Evolutionary conservation across 2,329 filamentous ascomycete species (phyloP).

Genomic region (Trichophyton simii): DNA sequence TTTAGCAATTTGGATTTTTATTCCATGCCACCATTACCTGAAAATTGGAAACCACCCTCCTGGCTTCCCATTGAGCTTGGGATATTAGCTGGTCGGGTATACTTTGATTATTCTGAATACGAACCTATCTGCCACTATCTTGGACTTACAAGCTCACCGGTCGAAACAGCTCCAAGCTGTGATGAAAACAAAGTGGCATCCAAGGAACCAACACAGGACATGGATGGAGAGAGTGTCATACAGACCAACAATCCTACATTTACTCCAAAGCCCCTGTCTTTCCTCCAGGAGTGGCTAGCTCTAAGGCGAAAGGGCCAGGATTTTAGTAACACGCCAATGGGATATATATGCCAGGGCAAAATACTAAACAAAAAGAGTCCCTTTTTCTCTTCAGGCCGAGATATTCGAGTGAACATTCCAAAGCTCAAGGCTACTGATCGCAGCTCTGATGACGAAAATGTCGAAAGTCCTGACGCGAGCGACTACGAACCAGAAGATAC

Average conservation of each 20-base stretch:
- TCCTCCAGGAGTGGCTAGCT: constrained; percentile 26
- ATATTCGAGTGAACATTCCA: background rate
- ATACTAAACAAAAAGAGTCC: constrained; percentile 18
- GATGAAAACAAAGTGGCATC: background rate
- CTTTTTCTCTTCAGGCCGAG: constrained; percentile 16
- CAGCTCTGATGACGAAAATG: background rate
- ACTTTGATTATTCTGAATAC: constrained; percentile 28
- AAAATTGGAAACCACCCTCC: constrained; percentile 30
- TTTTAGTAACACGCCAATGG: constrained; percentile 26
- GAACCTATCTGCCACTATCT: constrained; percentile 9
- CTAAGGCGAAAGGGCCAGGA: constrained; percentile 25
- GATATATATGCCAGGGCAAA: constrained; percentile 23
- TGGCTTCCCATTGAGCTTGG: constrained; percentile 50
- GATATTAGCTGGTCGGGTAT: constrained; percentile 48
- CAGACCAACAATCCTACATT: background rate
- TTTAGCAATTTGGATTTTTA: constrained; percentile 47
- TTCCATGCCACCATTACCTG: constrained; percentile 37
- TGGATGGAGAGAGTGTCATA: background rate
- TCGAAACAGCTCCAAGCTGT: background rate
- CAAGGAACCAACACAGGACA: background rate
- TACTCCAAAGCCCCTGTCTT: constrained; percentile 15
- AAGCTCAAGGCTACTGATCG: background rate
- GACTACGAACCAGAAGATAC: background rate
- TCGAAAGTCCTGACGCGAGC: background rate
- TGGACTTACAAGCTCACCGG: background rate